Evolutionary conservation across 1,284 basidiomycete species (phyloP), one percentile per base, ranked within the genome.

Genomic region (Ustilago cynodontis): DNA sequence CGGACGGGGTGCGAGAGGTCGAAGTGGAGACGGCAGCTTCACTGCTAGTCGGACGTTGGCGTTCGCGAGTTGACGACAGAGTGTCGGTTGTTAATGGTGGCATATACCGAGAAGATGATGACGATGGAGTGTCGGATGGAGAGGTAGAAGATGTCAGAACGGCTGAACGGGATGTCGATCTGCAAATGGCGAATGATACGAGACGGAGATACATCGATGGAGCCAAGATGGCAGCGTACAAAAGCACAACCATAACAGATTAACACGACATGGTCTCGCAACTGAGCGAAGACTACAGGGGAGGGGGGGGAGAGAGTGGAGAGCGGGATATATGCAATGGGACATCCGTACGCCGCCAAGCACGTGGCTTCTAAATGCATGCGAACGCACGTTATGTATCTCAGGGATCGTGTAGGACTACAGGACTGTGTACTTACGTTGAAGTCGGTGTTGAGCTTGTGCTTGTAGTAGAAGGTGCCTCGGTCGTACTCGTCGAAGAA

Each of bases 81-180:
- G 64, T 47, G 20, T 43, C 41, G 16, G 45, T 29, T 20, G 50
- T 39, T 13, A 53, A 51, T 16, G 49, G 59, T 52, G 37, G 53
- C 13, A 2, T 37, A 35, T 24, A 39, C 14, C 14, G 22, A 22
- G 16, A 18, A 49, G 52, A 59, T 26, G 52, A 56, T 13, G 66
- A 64, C 28, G 59, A 52, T 41, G 53, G 39, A 26, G 53, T 37
- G 29, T 59, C 24, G 31, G 54, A 54, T 41, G 59, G 37, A 33
- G 63, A 50, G 57, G 67, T 55, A 61, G 69, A 71, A 55, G 69
- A 47, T 33, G 69, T 71, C 69, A 71, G 69, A 71, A 71, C 33
- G 29, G 54, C 49, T 61, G 63, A 55, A 54, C 69, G 61, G 55
- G 69, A 71, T 47, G 63, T 33, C 14, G 59, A 54, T 55, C 63